Conservation (phyloP, 179 eudicot species). For the Nepenthes alata region DNA sequence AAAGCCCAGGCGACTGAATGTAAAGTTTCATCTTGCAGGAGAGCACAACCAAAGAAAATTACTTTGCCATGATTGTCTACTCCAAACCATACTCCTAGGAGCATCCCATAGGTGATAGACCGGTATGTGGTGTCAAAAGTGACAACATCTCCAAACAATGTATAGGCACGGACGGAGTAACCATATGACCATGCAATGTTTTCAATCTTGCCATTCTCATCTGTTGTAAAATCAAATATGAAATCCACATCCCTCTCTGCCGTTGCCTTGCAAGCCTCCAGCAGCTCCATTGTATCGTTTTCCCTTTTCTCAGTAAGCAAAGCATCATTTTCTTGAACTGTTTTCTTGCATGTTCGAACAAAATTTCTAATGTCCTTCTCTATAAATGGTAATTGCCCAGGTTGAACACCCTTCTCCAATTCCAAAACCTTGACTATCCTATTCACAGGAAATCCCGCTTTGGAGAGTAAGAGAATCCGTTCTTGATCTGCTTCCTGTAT, state of each 20-base stretch:
- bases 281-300: slow-evolving; percentile 33
- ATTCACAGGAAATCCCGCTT: slow-evolving; percentile 73
- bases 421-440: slow-evolving; percentile 60
- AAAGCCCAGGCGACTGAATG: slow-evolving; percentile 21
- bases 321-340: slow-evolving; percentile 48
- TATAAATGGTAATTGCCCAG: slow-evolving; percentile 58
- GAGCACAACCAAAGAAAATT: slow-evolving; percentile 26
- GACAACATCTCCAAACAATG: slow-evolving; percentile 31
- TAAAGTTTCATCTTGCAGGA: slow-evolving; percentile 26
- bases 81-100: slow-evolving; percentile 27
- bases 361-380: slow-evolving; percentile 76
- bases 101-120: slow-evolving; percentile 23
- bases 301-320: slow-evolving; percentile 42
- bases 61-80: slow-evolving; percentile 27
- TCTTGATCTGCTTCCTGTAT: slow-evolving; percentile 64
- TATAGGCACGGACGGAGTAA: slow-evolving; percentile 26
- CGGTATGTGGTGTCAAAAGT: slow-evolving; percentile 23
- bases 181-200: slow-evolving; percentile 52
- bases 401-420: slow-evolving; percentile 54
- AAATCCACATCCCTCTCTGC: slow-evolving; percentile 33
- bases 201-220: slow-evolving; percentile 44
- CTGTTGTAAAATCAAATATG: slow-evolving; percentile 31
- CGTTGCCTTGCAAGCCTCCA: slow-evolving; percentile 45
- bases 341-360: slow-evolving; percentile 48
- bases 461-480: slow-evolving; percentile 54